Percentiles rank a stretch among this genome's conserved stretches.
Evolutionary conservation across 73 alveolate species (phyloP).

Genomic region (Stentor coeruleus): DNA sequence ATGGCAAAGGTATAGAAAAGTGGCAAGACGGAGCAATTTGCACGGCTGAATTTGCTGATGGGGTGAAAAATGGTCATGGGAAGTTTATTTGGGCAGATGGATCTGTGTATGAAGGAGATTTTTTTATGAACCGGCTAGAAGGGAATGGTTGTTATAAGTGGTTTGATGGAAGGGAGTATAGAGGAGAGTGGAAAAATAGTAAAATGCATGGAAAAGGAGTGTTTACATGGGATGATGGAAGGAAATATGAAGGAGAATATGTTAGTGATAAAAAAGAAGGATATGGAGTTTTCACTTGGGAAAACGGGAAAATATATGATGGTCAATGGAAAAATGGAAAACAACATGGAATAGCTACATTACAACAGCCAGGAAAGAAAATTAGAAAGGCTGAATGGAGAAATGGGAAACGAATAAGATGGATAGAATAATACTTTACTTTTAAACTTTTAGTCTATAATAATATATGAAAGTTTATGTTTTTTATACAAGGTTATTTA

Average conservation of each 20-base stretch:
- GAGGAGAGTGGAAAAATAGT: constrained; percentile 33
- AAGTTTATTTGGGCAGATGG: constrained; percentile 46
- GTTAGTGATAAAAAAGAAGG: constrained; percentile 26
- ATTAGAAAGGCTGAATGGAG: constrained; percentile 2
- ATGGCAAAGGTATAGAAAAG: constrained; percentile 54
- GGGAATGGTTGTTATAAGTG: constrained; percentile 39
- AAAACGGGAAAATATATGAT: constrained; percentile 17
- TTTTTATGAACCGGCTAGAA: constrained; percentile 24
- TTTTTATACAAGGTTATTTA: no score
- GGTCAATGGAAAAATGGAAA: constrained; percentile 18
- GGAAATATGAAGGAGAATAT: constrained; percentile 14
- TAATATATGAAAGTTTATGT: no score
- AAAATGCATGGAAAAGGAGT: constrained; percentile 27
- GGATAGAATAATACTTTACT: background rate
- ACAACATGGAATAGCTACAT: constrained; percentile 6
- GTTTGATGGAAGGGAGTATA: constrained; percentile 39
- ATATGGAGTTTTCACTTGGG: constrained; percentile 5
- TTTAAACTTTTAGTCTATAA: no score
- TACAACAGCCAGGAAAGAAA: background rate
- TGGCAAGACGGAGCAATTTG: constrained; percentile 64
- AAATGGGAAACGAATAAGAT: background rate
- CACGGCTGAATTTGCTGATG: constrained; percentile 39
- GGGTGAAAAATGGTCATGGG: constrained; percentile 47
- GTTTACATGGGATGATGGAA: constrained; percentile 22
- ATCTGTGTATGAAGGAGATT: constrained; percentile 35